Percentiles rank a stretch among this genome's conserved stretches.
These are phyloP conservation scores for Scleromitrula shiraiana DNA, from an alignment of 2,329 filamentous ascomycete species.

Conservation along the genomic window DNA sequence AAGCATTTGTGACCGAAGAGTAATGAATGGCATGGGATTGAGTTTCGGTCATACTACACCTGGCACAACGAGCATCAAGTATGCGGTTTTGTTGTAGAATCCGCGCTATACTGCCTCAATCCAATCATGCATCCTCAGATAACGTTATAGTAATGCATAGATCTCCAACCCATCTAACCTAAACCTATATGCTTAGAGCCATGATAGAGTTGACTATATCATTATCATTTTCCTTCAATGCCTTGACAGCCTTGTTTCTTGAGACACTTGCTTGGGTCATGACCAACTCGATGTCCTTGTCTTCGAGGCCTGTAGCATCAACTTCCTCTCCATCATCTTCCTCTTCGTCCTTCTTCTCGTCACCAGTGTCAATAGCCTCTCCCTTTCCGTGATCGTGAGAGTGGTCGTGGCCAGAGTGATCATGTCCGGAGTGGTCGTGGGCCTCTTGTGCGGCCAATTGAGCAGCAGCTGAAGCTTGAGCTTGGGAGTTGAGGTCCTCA, in stretches of 20 bases:
- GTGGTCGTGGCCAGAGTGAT: conserved; percentile 56
- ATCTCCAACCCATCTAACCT: conserved; percentile 11
- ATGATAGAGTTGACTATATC: conserved; percentile 99
- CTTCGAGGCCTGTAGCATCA: conserved; percentile 87
- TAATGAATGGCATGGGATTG: conserved; percentile 2
- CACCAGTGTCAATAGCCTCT: conserved; percentile 55
- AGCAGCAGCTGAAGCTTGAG: conserved; percentile 90
- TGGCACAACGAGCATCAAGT: background rate
- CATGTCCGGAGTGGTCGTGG: conserved; percentile 41
- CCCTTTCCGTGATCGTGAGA: conserved; percentile 50
- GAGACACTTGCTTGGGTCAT: conserved; percentile 97
- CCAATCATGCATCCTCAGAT: background rate
- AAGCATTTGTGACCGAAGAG: too few species aligned
- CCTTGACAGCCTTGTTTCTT: conserved; percentile 97
- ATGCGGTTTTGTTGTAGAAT: conserved; percentile 5
- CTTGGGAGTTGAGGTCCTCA: conserved; percentile 97
- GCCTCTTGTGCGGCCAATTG: conserved; percentile 74
- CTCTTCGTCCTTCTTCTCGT: conserved; percentile 65
- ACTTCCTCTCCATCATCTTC: conserved; percentile 95
- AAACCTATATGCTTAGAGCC: conserved; percentile 73
- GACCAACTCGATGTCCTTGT: conserved; percentile 99
- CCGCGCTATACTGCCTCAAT: conserved; percentile 4
- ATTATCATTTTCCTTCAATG: conserved; percentile 97
- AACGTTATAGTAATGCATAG: background rate
- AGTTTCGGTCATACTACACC: conserved; percentile 3